Conservation (phyloP, 257 asterid species). For the Thymus quinquecostatus region DNA sequence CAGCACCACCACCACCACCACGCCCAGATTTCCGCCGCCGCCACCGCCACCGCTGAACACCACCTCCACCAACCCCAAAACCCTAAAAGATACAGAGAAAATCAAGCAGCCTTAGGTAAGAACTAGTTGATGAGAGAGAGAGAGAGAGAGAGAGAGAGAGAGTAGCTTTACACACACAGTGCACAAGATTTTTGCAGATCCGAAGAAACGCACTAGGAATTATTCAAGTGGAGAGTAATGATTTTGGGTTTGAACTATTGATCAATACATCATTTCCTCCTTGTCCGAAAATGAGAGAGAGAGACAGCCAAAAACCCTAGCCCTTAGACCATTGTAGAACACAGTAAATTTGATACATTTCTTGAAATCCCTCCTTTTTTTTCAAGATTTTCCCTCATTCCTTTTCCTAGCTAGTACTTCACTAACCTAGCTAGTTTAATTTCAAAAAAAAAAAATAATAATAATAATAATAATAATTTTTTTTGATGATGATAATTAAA, state of each 20-base stretch:
- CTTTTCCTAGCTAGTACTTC: not conserved
- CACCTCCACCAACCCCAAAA: conserved; percentile 40
- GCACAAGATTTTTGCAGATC: conserved; percentile 38
- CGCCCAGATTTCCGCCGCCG: conserved; percentile 39
- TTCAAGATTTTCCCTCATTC: not conserved
- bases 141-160: not conserved
- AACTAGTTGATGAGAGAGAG: not conserved
- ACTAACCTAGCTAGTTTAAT: too few species aligned
- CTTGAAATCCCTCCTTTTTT: too few species aligned
- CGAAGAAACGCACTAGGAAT: conserved; percentile 31
- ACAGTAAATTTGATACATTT: not conserved
- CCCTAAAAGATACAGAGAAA: conserved; percentile 71
- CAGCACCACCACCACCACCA: conserved; percentile 45
- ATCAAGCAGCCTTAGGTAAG: conserved; percentile 47
- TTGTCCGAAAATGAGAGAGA: not conserved
- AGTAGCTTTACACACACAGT: conserved; percentile 11
- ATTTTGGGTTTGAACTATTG: conserved; percentile 17
- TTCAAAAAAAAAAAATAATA: too few species aligned
- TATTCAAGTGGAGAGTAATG: not conserved
- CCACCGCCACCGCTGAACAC: conserved; percentile 29
- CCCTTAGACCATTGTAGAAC: conserved; percentile 19
- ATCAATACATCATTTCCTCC: not conserved
- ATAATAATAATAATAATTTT: not conserved
- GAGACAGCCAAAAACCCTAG: conserved; percentile 38
- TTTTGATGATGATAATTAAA: conserved; percentile 15